Conservation (phyloP, 225 moss, liverwort and hornwort genomes). For the Polytrichum commune region DNA sequence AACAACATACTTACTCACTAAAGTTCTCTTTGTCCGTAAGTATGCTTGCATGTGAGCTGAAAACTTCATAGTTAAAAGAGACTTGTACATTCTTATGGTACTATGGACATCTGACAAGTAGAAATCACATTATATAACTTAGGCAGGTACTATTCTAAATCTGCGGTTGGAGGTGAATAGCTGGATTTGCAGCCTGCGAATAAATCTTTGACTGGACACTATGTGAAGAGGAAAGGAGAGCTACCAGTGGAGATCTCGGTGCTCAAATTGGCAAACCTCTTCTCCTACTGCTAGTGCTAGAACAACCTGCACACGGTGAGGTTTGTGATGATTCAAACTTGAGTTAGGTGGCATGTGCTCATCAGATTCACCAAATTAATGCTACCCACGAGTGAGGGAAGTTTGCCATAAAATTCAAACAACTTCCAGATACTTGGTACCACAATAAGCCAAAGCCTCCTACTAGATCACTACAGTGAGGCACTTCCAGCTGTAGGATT, state of each 20-base stretch:
- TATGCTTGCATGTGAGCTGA: background rate
- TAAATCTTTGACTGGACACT: background rate
- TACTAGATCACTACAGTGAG: too few relatives aligned
- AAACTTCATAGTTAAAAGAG: background rate
- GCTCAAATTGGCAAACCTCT: constrained; percentile 91
- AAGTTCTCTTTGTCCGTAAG: too few relatives aligned
- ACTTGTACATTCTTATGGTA: background rate
- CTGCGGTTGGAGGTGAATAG: too few relatives aligned
- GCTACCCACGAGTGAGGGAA: too few relatives aligned
- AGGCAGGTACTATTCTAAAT: too few relatives aligned
- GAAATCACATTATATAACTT: background rate
- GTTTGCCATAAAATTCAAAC: too few relatives aligned
- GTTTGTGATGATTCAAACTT: background rate
- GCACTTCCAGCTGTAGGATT: too few relatives aligned
- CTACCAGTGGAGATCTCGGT: constrained; percentile 97
- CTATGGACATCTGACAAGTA: background rate
- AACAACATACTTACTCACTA: too few relatives aligned
- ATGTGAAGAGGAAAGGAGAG: background rate
- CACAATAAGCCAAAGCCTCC: too few relatives aligned
- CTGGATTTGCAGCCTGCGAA: background rate
- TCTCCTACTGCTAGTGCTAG: constrained; percentile 87
- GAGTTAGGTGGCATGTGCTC: too few relatives aligned
- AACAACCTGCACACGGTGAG: constrained; percentile 55
- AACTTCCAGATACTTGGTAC: too few relatives aligned
- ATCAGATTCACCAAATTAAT: too few relatives aligned